These are phyloP conservation scores for Leptodermis oblonga DNA, from an alignment of 257 asterid genomes.

Conservation along the genomic window DNA sequence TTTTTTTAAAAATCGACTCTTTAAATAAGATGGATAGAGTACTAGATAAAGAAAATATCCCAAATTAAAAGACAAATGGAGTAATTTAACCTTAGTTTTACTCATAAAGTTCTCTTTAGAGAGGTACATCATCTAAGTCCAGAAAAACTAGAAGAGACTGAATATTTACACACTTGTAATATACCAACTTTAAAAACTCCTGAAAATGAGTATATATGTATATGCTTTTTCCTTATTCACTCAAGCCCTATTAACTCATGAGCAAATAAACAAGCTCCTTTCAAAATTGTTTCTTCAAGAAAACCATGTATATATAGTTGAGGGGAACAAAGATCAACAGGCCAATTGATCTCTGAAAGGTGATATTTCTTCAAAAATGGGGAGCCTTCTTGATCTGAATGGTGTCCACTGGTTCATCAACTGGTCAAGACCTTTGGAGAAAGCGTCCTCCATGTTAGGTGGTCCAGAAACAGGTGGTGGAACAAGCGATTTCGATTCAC, in stretches of 20 bases:
- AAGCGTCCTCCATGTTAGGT: slow-evolving; percentile 46
- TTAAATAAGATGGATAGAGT: too few relatives aligned
- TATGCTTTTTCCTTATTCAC: not conserved
- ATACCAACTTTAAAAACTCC: too few relatives aligned
- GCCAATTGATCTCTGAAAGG: slow-evolving; percentile 78
- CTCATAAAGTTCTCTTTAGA: too few relatives aligned
- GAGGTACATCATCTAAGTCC: too few relatives aligned
- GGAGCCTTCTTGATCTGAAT: slow-evolving; percentile 65
- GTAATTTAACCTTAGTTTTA: too few relatives aligned
- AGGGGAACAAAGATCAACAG: slow-evolving; percentile 43
- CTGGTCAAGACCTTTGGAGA: slow-evolving; percentile 61
- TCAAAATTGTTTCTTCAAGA: not conserved
- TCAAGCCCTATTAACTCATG: not conserved
- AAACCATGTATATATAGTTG: not conserved
- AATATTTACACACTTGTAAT: too few relatives aligned
- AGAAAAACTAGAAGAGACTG: not conserved
- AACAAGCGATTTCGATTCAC: slow-evolving; percentile 13
- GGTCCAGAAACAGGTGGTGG: slow-evolving; percentile 19
- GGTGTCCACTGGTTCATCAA: slow-evolving; percentile 66
- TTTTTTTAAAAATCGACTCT: too few relatives aligned
- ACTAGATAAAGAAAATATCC: too few relatives aligned
- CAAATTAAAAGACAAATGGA: too few relatives aligned
- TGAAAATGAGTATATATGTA: not conserved
- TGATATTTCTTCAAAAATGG: slow-evolving; percentile 83
- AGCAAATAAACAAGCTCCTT: not conserved